Base-by-base conservation (phyloP, 2,329 filamentous ascomycete species). In the Neofusicoccum parvum region DNA sequence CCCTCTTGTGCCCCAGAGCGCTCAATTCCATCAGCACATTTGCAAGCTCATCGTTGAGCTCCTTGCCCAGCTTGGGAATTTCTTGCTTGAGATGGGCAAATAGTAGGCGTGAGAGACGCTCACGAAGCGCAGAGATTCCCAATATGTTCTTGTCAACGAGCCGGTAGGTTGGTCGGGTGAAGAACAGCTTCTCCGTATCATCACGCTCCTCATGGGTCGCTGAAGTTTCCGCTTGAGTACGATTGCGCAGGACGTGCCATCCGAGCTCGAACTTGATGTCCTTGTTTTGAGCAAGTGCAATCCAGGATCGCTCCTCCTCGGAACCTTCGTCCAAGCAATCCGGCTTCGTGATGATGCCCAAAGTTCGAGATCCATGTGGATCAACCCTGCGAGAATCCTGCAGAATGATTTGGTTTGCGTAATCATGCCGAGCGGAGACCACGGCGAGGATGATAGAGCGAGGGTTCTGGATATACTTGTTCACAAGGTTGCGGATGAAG, bases 221-320 rank as follows among this genome's bases (percentile, higher is more conserved):
- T 67, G 11, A 70, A 53, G 1, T 56, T 67, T 62, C 74, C 79
- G 1, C 50, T 27, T 58, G 36, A 2, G 36, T 4, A 11, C 79
- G 73, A 66, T 87, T 87, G 23, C 80, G 82, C 4, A 88, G 68
- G 20, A 86, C 79, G 67, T 87, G 83, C 84, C 83, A 87, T 0
- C 84, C 84, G 0, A 82, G 77, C 37, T 78, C 70, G 23, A 82
- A 73, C n/a, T 72, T 69, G 54, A 81, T 74, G 54, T 80, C 72
- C 27, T 77, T 72, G 69, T 81, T 81, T 53, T 73, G 71, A 0
- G 76, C 78, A 0, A 81, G 67, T 3, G 77, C 71, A 20, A 81
- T 67, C 67, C 79, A 84, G 1, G 67, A 72, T 0, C 65, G 67
- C 64, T 86, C 80, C 3, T 80, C 78, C 0, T 74, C 72, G 0